These are phyloP conservation scores for Aspergillus eucalypticola DNA, from an alignment of 2,329 filamentous ascomycete species.

Conservation along the genomic window DNA sequence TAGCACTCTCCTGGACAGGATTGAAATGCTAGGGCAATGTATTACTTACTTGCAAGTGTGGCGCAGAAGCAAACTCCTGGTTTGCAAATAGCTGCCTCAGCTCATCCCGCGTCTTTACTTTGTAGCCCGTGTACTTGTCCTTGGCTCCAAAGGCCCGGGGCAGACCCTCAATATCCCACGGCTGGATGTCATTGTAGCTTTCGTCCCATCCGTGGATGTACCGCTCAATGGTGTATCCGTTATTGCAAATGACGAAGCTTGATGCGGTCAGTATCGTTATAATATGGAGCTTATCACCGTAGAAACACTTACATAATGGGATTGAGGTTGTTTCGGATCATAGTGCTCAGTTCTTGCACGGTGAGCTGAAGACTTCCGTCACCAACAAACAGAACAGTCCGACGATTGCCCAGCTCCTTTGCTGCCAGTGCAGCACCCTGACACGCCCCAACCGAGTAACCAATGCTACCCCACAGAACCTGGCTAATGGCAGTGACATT, in stretches of 20 bases:
- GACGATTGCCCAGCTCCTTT: conserved; percentile 62
- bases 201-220: conserved; percentile 82
- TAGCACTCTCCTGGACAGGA: conserved; percentile 15
- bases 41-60: conserved; percentile 45
- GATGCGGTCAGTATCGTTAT: conserved; percentile 35
- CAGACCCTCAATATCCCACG: conserved; percentile 72
- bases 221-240: conserved; percentile 87
- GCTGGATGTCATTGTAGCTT: conserved; percentile 75
- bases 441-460: conserved; percentile 63
- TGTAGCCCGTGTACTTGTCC: conserved; percentile 62
- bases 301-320: conserved; percentile 67
- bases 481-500: conserved; percentile 80
- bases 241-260: conserved; percentile 78
- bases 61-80: conserved; percentile 60
- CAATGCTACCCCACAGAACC: conserved; percentile 70
- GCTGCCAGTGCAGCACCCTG: conserved; percentile 73
- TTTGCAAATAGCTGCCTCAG: conserved; percentile 66
- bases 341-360: conserved; percentile 79
- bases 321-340: conserved; percentile 72
- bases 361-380: conserved; percentile 87
- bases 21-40: not conserved
- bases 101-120: conserved; percentile 69
- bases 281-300: not conserved
- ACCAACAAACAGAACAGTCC: conserved; percentile 84
- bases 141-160: conserved; percentile 67